Base-by-base conservation (phyloP, 257 asterid genomes). In the Scutellaria baicalensis region DNA sequence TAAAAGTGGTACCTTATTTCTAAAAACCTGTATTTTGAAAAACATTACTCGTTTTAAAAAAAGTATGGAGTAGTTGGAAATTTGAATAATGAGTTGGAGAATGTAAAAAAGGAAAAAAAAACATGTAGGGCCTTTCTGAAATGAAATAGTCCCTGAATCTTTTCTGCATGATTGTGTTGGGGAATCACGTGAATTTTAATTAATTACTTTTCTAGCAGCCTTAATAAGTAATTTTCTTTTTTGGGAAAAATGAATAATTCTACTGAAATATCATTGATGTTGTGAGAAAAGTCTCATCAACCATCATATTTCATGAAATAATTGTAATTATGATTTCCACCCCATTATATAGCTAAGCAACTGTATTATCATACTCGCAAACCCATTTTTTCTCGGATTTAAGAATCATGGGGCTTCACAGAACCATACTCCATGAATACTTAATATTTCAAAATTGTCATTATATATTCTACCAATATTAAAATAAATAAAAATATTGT, bases 141-240 rank as follows among this genome's bases (percentile, higher is more conserved):
- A 62, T 72, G 75, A 21, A 38, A 45, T 59, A 64, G 73, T 58
- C 21, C 56, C 56, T 40, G 66, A 64, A 70, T 71, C 77, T 70
- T 47, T 72, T 23, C 1, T 10, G 44, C 63, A 68, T 72, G 71
- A 72, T 72, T 71, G 45, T 59, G 65, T 14, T 68, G 50, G 64
- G 44, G 67, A 38, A 23, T 66, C 72, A 56, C 45, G 51, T 69
- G 75, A 67, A 35, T 14, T 64, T 56, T n/a, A 31, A 68, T 3
- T 54, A 69, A 47, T 55, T 62, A 47, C 23, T 43, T 60, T 27
- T 52, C 31, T 49, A 23, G n/a, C 52, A 21, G 36, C 17, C 36
- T 61, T 6, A 38, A 23, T 38, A 35, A 61, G 39, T 45, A 36
- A 60, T 27, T 16, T 9, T 5, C 45, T 7, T 0, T 9, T 47